phyloP scores from a whole-genome alignment of 192 early-diverging fungal species.

The Mortierella hygrophila region DNA sequence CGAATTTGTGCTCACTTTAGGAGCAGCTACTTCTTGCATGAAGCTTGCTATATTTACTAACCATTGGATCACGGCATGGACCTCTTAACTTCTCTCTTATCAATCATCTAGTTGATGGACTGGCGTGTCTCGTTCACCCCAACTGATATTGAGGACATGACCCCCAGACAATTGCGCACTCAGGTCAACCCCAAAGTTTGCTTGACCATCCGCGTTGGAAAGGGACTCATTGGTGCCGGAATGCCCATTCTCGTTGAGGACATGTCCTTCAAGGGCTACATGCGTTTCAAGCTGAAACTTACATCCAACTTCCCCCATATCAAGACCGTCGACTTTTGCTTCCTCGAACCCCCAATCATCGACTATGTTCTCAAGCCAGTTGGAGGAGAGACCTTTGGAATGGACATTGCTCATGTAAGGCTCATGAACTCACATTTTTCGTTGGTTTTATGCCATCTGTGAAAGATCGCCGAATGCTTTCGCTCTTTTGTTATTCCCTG shows the following conservation, averaged over 20 bases:
- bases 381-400: constrained; percentile 84
- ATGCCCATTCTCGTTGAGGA: constrained; percentile 90
- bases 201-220: constrained; percentile 87
- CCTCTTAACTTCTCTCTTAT: not conserved
- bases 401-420: constrained; percentile 87
- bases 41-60: constrained; percentile 1
- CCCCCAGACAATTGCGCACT: constrained; percentile 72
- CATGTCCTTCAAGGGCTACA: constrained; percentile 83
- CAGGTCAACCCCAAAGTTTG: constrained; percentile 91
- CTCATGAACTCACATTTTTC: not conserved
- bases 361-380: constrained; percentile 94
- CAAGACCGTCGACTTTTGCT: constrained; percentile 84
- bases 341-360: constrained; percentile 87
- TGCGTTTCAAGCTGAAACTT: constrained; percentile 87
- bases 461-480: not conserved
- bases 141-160: constrained; percentile 82
- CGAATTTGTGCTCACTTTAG: not conserved
- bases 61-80: constrained; percentile 3
- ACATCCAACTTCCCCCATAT: constrained; percentile 91
- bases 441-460: not conserved
- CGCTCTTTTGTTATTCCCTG: not conserved
- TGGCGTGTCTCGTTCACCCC: constrained; percentile 90
- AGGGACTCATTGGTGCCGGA: constrained; percentile 86
- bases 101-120: constrained; percentile 78
- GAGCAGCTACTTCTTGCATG: not conserved